Evolutionary conservation across 1,284 basidiomycete genomes (phyloP), one percentile per base, ranked within the genome.

Genomic region (Macrocybe sp.): DNA sequence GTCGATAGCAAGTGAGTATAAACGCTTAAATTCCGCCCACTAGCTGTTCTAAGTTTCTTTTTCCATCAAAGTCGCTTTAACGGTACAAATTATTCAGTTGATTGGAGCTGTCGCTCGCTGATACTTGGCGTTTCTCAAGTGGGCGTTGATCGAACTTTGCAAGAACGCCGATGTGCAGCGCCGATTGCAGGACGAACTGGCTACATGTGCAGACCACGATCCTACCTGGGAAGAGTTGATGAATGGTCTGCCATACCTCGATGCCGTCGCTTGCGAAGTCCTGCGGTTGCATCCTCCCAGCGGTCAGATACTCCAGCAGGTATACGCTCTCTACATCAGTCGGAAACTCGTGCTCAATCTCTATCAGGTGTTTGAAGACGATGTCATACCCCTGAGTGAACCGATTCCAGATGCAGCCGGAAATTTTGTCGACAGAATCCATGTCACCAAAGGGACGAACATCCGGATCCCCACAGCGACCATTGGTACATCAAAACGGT

Each of bases 1-100:
- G 56, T 71, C 70, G 2, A 73, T 69, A 9, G 68, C 71, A 0
- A 65, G 70, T 72, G 50, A 41, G 64, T 31, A 11, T 7, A 10
- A 7, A 14, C 9, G 12, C 41, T 41, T 29, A 30, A 14, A 14
- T 14, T 14, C 14, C 14, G 14, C 14, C 14, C 14, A 14, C 35
- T n/a, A 33, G 14, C 16, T 7, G 4, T 37, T 34, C 12, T 11
- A 10, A 8, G 29, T 22, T 38, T 47, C 38, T 38, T 11, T 29
- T 22, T 7, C 4, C 30, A 11, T 9, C 22, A 16, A 29, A 41
- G 40, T 31, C 22, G 7, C 40, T 14, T 14, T 39, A 9, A 39
- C 37, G 8, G 41, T 33, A 11, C 7, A 46, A 49, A 58, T 73
- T 0, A 72, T 70, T 2, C 68, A 69, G 48, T 42, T 62, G 40